Percentiles rank a stretch among this genome's conserved stretches.
phyloP scores from a whole-genome alignment of 352 stramenopile genomes.

The Phytophthora fragariae region DNA sequence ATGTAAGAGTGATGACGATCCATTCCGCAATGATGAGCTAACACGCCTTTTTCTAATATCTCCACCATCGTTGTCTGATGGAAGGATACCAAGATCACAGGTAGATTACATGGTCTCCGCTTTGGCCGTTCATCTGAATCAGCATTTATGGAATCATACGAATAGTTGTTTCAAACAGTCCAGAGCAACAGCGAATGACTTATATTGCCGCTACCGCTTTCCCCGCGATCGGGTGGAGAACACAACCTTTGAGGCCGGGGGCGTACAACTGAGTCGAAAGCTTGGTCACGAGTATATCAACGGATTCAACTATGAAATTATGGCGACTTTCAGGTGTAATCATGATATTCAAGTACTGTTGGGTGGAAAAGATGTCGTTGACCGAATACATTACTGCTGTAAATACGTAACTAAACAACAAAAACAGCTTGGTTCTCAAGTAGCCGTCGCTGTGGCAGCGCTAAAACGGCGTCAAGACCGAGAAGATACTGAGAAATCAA shows the following conservation, averaged over 20 bases:
- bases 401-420: constrained; percentile 22
- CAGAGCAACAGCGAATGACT: not conserved
- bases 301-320: constrained; percentile 17
- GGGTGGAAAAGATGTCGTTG: constrained; percentile 7
- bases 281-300: constrained; percentile 14
- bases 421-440: constrained; percentile 1
- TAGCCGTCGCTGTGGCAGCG: constrained; percentile 7
- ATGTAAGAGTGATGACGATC: constrained; percentile 4
- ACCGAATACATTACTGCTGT: constrained; percentile 17
- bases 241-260: not conserved
- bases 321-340: constrained; percentile 15
- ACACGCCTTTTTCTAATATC: not conserved
- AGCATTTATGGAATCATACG: constrained; percentile 20
- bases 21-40: constrained; percentile 8
- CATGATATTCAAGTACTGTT: constrained; percentile 7
- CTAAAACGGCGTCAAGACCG: constrained; percentile 5
- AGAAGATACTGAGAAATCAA: not conserved
- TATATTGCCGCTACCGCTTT: constrained; percentile 6
- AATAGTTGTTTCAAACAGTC: constrained; percentile 11
- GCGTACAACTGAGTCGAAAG: not conserved
- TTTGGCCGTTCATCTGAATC: constrained; percentile 10
- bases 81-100: not conserved
- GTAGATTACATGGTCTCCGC: constrained; percentile 15
- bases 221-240: not conserved
- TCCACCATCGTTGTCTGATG: not conserved